These are phyloP conservation scores for Russula sp. DNA, from an alignment of 768 basidiomycete genomes.

Conservation along the genomic window DNA sequence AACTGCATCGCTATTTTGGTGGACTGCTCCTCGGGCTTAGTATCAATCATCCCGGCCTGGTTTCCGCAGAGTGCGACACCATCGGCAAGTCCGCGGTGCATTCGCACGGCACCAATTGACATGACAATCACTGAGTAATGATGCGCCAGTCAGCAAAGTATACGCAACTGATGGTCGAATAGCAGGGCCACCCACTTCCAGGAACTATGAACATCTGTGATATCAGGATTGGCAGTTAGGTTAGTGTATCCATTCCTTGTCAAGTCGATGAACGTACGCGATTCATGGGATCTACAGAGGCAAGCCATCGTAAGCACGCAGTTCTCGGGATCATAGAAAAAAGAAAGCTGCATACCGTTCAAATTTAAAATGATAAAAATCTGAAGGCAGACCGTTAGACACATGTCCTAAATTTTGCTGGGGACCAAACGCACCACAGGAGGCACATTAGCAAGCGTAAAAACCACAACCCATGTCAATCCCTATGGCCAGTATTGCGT, in stretches of 20 bases:
- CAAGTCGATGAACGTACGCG: slow-evolving; percentile 3
- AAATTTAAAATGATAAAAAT: slow-evolving; percentile 3
- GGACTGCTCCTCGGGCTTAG: background rate
- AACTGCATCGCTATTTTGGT: background rate
- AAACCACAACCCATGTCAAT: background rate
- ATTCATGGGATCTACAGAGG: background rate
- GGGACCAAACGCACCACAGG: background rate
- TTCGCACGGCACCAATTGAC: background rate
- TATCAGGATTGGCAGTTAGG: background rate
- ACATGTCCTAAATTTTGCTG: background rate
- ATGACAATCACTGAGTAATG: slow-evolving; percentile 4
- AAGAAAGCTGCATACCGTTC: slow-evolving; percentile 4
- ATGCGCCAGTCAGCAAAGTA: background rate
- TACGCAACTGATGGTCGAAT: too few relatives aligned
- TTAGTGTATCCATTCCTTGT: background rate
- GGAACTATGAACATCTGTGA: slow-evolving; percentile 15
- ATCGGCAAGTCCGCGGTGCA: background rate
- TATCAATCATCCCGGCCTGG: background rate
- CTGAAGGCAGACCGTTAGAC: background rate
- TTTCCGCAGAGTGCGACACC: too few relatives aligned
- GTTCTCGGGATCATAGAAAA: background rate
- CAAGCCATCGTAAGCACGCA: background rate
- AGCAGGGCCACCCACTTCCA: background rate
- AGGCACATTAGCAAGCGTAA: slow-evolving; percentile 1
- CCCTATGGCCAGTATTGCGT: background rate